A percentile compares a stretch with the other conserved stretches of the same genome.
Evolutionary conservation across 805 yeast species (phyloP).

Genomic region (Saccharomycopsis fibuligera): DNA sequence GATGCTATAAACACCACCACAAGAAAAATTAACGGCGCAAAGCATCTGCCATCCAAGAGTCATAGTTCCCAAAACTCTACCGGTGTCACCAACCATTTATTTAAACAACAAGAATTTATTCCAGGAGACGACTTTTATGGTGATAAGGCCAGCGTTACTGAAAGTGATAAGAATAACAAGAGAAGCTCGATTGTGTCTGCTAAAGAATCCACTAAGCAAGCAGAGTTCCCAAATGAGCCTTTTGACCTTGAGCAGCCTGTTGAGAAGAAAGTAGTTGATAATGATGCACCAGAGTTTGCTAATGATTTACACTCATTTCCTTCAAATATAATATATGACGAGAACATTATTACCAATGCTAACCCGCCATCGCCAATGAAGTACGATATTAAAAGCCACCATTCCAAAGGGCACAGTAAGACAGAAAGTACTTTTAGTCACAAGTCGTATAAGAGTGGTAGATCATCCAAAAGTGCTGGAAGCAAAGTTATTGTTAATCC

Average conservation of each 20-base stretch:
- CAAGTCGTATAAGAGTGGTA: slow-evolving; percentile 8
- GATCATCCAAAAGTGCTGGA: slow-evolving; percentile 10
- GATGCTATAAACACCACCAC: too few relatives aligned
- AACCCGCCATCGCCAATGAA: slow-evolving; percentile 20
- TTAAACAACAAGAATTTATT: background rate
- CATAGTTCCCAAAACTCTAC: background rate
- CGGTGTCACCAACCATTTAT: background rate
- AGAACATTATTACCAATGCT: slow-evolving; percentile 21
- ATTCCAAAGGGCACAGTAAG: slow-evolving; percentile 13
- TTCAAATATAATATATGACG: slow-evolving; percentile 16
- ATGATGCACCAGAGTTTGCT: background rate
- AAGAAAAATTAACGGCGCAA: too few relatives aligned
- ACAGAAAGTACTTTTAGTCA: slow-evolving; percentile 12
- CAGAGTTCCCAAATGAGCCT: background rate
- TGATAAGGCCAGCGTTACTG: slow-evolving; percentile 6
- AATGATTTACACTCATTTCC: slow-evolving; percentile 17
- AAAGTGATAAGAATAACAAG: slow-evolving; percentile 2
- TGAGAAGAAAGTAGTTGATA: slow-evolving; percentile 2
- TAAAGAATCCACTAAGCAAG: background rate
- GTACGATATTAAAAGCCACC: slow-evolving; percentile 4
- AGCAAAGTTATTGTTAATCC: slow-evolving; percentile 16
- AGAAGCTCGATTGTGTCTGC: background rate
- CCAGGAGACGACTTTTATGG: slow-evolving; percentile 5
- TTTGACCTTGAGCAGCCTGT: slow-evolving; percentile 1
- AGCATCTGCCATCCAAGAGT: background rate